Conservation (phyloP, 2,329 filamentous ascomycete genomes). For the Dendryphion nanum region DNA sequence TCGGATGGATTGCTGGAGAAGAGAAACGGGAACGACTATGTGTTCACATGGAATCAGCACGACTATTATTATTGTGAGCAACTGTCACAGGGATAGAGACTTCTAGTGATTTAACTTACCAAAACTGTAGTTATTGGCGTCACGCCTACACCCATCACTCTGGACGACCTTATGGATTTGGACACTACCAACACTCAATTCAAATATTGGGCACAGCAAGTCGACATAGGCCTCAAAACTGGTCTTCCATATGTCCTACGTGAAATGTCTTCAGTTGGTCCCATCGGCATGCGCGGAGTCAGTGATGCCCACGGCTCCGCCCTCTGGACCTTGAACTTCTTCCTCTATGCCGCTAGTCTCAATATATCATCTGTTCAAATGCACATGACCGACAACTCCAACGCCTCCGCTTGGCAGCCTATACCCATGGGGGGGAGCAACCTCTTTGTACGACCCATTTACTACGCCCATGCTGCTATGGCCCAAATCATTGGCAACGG, state of each 20-base stretch:
- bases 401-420: slow-evolving; percentile 52
- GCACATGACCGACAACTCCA: slow-evolving; percentile 56
- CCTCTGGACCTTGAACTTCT: slow-evolving; percentile 54
- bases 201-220: slow-evolving; percentile 46
- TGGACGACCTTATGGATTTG: slow-evolving; percentile 47
- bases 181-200: slow-evolving; percentile 50
- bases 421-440: slow-evolving; percentile 39
- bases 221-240: slow-evolving; percentile 42
- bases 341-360: slow-evolving; percentile 49
- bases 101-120: slow-evolving; percentile 10
- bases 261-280: slow-evolving; percentile 53
- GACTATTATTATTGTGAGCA: slow-evolving; percentile 51
- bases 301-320: slow-evolving; percentile 52
- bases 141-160: slow-evolving; percentile 43
- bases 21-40: slow-evolving; percentile 37
- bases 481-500: slow-evolving; percentile 50
- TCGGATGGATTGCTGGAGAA: slow-evolving; percentile 37
- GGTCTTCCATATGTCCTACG: slow-evolving; percentile 50
- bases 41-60: slow-evolving; percentile 53
- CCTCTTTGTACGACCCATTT: slow-evolving; percentile 49
- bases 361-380: slow-evolving; percentile 50
- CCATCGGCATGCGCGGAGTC: slow-evolving; percentile 47
- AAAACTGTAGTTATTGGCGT: slow-evolving; percentile 44
- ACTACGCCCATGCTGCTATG: slow-evolving; percentile 54
- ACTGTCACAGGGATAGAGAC: not conserved